Percentiles rank a stretch among this genome's conserved stretches.
phyloP scores from a whole-genome alignment of 2,329 filamentous ascomycete species.

The Pezicula radicicola region DNA sequence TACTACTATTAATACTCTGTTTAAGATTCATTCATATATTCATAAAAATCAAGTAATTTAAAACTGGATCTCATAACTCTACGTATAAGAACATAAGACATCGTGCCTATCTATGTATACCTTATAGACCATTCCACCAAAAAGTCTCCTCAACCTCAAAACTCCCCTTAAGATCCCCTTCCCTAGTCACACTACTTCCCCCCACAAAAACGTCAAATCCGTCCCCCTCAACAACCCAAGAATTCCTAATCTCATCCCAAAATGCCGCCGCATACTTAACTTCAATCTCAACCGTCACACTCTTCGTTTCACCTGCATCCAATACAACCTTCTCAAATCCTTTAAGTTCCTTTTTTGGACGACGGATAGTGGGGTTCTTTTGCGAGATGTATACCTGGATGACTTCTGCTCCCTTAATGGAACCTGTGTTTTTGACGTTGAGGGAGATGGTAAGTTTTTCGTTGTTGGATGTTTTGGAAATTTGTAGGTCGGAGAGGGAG shows the following conservation, averaged over 20 bases:
- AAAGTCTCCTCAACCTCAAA: constrained; percentile 58
- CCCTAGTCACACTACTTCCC: constrained; percentile 49
- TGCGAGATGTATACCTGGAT: constrained; percentile 53
- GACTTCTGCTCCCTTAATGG: constrained; percentile 46
- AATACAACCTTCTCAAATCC: constrained; percentile 62
- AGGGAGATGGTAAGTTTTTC: constrained; percentile 42
- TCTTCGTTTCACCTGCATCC: constrained; percentile 52
- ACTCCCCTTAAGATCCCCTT: constrained; percentile 37
- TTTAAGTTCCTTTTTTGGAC: constrained; percentile 58
- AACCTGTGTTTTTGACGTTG: constrained; percentile 60
- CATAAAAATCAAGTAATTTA: too few species aligned
- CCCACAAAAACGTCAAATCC: constrained; percentile 59
- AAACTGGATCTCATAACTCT: not conserved
- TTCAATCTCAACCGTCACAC: constrained; percentile 48
- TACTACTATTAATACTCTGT: too few species aligned
- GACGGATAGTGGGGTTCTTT: constrained; percentile 48
- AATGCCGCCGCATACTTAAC: constrained; percentile 64
- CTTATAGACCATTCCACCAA: constrained; percentile 62
- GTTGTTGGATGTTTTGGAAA: constrained; percentile 30
- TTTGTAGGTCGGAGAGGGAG: constrained; percentile 44
- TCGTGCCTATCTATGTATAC: not conserved
- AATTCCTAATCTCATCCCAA: constrained; percentile 62
- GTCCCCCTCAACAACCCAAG: constrained; percentile 64
- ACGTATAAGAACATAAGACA: not conserved
- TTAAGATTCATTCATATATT: too few species aligned